A percentile compares a stretch with the other conserved stretches of the same genome.
These are phyloP conservation scores for Spraguea lophii DNA, from an alignment of 371 early-diverging fungal species.

Conservation along the genomic window DNA sequence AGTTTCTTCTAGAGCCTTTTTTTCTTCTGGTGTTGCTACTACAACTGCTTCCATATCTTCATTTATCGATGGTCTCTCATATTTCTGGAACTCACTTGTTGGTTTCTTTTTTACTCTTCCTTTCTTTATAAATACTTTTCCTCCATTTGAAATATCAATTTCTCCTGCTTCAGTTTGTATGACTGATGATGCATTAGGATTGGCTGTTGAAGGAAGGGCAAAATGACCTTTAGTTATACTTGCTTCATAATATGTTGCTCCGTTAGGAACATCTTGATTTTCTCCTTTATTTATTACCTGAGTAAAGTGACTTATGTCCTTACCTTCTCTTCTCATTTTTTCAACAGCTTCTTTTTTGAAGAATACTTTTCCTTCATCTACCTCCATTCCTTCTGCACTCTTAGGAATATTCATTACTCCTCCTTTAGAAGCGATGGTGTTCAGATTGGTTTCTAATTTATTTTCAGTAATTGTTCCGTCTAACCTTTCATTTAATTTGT, in stretches of 20 bases:
- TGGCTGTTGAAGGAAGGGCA: constrained; percentile 9
- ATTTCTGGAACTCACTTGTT: constrained; percentile 11
- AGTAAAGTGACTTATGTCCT: constrained; percentile 13
- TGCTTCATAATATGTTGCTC: constrained; percentile 19
- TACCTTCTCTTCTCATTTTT: constrained; percentile 22
- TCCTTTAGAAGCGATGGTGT: constrained; percentile 15
- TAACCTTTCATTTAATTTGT: constrained; percentile 18
- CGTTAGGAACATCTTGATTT: constrained; percentile 10
- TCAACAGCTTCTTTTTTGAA: constrained; percentile 9
- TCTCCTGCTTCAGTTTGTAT: constrained; percentile 5
- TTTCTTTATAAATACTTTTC: constrained; percentile 11
- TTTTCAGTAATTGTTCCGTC: constrained; percentile 32
- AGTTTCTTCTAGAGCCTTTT: too few species aligned
- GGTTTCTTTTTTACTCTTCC: constrained; percentile 13
- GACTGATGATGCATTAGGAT: constrained; percentile 2
- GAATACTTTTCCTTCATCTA: constrained; percentile 21
- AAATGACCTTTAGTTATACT: constrained; percentile 7
- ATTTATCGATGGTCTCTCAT: constrained; percentile 14
- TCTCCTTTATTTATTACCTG: constrained; percentile 19
- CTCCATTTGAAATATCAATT: constrained; percentile 7
- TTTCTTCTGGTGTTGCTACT: too few species aligned
- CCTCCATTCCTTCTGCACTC: constrained; percentile 15
- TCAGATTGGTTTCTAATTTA: constrained; percentile 28
- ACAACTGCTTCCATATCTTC: constrained; percentile 4
- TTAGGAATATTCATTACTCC: constrained; percentile 32